A percentile compares a stretch with the other conserved stretches of the same genome.
Evolutionary conservation across 441 rosid species (phyloP).

Genomic region (Euphorbia schlechtendalii): DNA sequence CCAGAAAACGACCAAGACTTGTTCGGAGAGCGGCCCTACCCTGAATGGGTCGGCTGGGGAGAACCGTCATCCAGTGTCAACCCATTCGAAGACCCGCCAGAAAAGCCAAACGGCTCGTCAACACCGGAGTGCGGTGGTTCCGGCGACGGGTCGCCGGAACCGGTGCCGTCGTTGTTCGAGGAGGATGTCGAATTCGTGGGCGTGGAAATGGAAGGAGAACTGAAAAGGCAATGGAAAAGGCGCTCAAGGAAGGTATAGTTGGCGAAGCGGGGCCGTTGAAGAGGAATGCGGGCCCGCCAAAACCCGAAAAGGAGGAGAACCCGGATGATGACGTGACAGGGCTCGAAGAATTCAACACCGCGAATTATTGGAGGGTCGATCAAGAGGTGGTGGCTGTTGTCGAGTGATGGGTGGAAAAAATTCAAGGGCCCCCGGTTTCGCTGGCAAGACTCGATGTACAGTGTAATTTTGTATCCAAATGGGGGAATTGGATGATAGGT

Average conservation of each 20-base stretch:
- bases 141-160: no score
- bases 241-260: conserved; percentile 86
- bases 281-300: conserved; percentile 40
- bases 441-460: no score
- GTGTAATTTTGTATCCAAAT: no score
- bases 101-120: conserved; percentile 46
- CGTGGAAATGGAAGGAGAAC: conserved; percentile 84
- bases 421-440: no score
- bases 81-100: conserved; percentile 59
- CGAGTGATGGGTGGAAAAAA: conserved; percentile 41
- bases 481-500: no score
- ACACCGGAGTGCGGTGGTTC: conserved; percentile 28
- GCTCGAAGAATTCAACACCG: conserved; percentile 75
- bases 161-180: conserved; percentile 65
- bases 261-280: conserved; percentile 92
- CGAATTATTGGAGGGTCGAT: conserved; percentile 92
- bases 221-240: conserved; percentile 93
- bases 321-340: conserved; percentile 37
- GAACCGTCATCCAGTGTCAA: conserved; percentile 48
- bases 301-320: conserved; percentile 56
- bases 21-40: conserved; percentile 51
- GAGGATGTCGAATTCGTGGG: conserved; percentile 98
- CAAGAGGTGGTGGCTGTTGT: conserved; percentile 77
- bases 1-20: conserved; percentile 47
- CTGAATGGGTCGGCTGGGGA: conserved; percentile 91